A percentile compares a stretch with the other conserved stretches of the same genome.
phyloP scores from a whole-genome alignment of 2,329 filamentous ascomycete genomes.

The Trichophyton verrucosum region DNA sequence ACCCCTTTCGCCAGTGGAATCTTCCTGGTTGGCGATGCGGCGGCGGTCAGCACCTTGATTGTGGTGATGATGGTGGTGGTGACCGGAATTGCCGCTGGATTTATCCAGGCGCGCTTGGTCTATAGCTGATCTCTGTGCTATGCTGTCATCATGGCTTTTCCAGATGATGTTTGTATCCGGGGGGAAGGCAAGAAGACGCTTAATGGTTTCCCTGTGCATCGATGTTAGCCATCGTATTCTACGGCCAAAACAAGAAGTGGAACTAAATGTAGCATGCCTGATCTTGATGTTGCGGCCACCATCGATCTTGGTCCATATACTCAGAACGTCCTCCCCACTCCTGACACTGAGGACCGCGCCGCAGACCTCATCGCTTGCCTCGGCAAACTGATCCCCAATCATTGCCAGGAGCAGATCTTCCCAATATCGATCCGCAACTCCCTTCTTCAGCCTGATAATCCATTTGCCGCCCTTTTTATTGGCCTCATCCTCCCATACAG shows the following conservation, averaged over 20 bases:
- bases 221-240: too few species aligned
- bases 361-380: constrained; percentile 87
- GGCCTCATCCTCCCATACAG: constrained; percentile 96
- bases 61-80: constrained; percentile 17
- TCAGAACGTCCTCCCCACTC: constrained; percentile 92
- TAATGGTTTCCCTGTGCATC: constrained; percentile 68
- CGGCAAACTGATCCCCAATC: constrained; percentile 85
- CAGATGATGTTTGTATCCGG: constrained; percentile 83
- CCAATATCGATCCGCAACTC: constrained; percentile 92
- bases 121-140: constrained; percentile 78
- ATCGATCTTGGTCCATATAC: constrained; percentile 92
- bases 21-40: constrained; percentile 32
- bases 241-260: not conserved
- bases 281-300: constrained; percentile 93
- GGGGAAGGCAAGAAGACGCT: constrained; percentile 74
- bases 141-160: constrained; percentile 93
- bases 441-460: constrained; percentile 95
- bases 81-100: constrained; percentile 28
- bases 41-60: constrained; percentile 27
- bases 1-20: constrained; percentile 31
- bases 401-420: constrained; percentile 85
- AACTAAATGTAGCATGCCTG: constrained; percentile 46
- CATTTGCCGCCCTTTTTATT: constrained; percentile 96
- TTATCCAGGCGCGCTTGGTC: constrained; percentile 89
- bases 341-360: constrained; percentile 88